These are phyloP conservation scores for Globisporangium nagaii DNA, from an alignment of 352 stramenopile species.

Conservation along the genomic window DNA sequence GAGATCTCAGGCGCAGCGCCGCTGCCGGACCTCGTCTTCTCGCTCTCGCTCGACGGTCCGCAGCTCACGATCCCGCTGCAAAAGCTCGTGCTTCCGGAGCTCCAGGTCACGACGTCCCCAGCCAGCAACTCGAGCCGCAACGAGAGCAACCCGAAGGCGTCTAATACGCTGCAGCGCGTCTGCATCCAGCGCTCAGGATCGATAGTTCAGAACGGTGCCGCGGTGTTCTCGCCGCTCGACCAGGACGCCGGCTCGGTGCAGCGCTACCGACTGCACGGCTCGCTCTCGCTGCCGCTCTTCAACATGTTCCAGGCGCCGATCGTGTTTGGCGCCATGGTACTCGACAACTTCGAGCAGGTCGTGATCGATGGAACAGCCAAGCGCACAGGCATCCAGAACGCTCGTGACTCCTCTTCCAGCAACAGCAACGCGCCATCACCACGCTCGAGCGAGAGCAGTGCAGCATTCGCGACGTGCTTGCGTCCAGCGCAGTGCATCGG, in stretches of 20 bases:
- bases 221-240: slow-evolving; percentile 40
- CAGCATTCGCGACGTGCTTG: slow-evolving; percentile 13
- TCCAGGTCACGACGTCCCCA: slow-evolving; percentile 8
- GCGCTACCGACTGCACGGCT: slow-evolving; percentile 46
- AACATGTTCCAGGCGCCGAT: slow-evolving; percentile 67
- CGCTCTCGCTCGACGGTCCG: slow-evolving; percentile 26
- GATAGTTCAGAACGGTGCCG: slow-evolving; percentile 47
- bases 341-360: slow-evolving; percentile 36
- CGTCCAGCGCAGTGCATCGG: slow-evolving; percentile 22
- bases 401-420: too few species aligned
- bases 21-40: slow-evolving; percentile 41
- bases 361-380: slow-evolving; percentile 39
- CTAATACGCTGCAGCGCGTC: slow-evolving; percentile 13
- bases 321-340: slow-evolving; percentile 54
- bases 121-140: not conserved
- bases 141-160: slow-evolving; percentile 2
- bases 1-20: slow-evolving; percentile 19
- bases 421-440: not conserved
- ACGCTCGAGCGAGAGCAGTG: too few species aligned
- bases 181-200: slow-evolving; percentile 54
- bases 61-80: slow-evolving; percentile 37
- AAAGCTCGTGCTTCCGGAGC: slow-evolving; percentile 30
- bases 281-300: slow-evolving; percentile 41
- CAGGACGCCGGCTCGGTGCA: slow-evolving; percentile 31
- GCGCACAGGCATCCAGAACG: slow-evolving; percentile 20